These are phyloP conservation scores for Podaxis rugospora DNA, from an alignment of 768 basidiomycete genomes.

Conservation along the genomic window DNA sequence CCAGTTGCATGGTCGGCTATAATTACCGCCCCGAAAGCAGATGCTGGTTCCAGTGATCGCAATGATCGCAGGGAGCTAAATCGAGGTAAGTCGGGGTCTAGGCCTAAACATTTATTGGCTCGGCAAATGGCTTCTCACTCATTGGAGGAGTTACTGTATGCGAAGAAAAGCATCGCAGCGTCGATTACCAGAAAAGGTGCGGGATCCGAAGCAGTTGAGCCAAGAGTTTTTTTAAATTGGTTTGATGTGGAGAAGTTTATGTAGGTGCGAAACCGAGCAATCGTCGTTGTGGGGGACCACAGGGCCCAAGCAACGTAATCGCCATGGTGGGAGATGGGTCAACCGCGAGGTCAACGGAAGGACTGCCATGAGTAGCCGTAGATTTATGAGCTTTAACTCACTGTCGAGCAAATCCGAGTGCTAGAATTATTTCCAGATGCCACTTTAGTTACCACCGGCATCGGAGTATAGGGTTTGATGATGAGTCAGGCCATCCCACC, in stretches of 20 bases:
- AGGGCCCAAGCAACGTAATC: too few species aligned
- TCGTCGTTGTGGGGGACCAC: too few species aligned
- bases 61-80: neutral
- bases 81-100: neutral
- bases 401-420: neutral
- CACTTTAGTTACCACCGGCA: neutral
- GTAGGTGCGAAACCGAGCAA: too few species aligned
- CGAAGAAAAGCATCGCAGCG: too few species aligned
- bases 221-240: too few species aligned
- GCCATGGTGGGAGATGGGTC: too few species aligned
- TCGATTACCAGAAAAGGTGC: too few species aligned
- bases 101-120: neutral
- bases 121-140: neutral
- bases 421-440: neutral
- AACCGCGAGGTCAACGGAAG: too few species aligned
- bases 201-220: too few species aligned
- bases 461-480: neutral
- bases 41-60: neutral
- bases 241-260: too few species aligned
- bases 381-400: neutral
- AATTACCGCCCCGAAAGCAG: neutral
- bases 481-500: neutral
- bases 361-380: neutral
- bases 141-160: too few species aligned
- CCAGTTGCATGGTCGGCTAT: neutral